A percentile compares a stretch with the other conserved stretches of the same genome.
These are phyloP conservation scores for Biscogniauxia mediterranea DNA, from an alignment of 2,329 filamentous ascomycete genomes.

Conservation along the genomic window DNA sequence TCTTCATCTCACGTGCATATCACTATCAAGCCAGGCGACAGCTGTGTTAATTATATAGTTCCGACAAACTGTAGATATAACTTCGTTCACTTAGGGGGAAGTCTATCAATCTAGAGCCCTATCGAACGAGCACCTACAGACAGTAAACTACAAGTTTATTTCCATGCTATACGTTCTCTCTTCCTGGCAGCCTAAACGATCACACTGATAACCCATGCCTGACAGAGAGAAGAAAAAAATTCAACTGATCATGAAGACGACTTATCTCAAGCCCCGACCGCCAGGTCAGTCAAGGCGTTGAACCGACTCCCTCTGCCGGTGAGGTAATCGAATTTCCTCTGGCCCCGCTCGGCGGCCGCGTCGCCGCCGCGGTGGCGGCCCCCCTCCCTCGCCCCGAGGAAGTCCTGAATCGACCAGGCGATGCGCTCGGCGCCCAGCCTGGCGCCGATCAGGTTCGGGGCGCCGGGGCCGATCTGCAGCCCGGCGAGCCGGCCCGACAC, in stretches of 20 bases:
- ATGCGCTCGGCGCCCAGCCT: conserved; percentile 71
- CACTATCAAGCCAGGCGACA: no score
- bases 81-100: no score
- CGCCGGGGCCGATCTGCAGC: conserved; percentile 68
- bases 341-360: conserved; percentile 17
- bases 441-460: conserved; percentile 72
- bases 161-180: no score
- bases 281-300: conserved; percentile 27
- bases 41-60: no score
- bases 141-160: no score
- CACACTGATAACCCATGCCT: not conserved
- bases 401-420: conserved; percentile 66
- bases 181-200: no score
- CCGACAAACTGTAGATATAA: no score
- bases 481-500: conserved; percentile 66
- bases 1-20: no score
- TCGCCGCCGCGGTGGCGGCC: conserved; percentile 1
- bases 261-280: not conserved
- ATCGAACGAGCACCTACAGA: no score
- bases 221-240: not conserved
- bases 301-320: conserved; percentile 42
- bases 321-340: conserved; percentile 30
- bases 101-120: no score
- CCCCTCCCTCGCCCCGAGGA: conserved; percentile 39
- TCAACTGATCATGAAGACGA: not conserved